Evolutionary conservation across 257 asterid species (phyloP).

Genomic region (Fraxinus quadrangulata): DNA sequence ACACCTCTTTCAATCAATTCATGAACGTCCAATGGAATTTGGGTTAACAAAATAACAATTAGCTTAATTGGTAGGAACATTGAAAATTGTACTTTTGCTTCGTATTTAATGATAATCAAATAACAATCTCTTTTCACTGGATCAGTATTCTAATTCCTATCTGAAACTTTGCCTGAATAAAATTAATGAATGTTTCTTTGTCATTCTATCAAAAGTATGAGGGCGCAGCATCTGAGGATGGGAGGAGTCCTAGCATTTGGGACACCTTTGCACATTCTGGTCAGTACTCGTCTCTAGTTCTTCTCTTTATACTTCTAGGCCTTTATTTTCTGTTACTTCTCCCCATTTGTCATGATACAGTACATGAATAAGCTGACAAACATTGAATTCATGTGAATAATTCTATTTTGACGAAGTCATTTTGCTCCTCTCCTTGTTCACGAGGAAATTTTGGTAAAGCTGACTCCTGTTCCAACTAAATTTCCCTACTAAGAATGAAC

Average conservation of each 20-base stretch:
- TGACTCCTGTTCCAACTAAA: too few relatives aligned
- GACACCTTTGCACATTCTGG: slow-evolving; percentile 49
- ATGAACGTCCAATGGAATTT: too few relatives aligned
- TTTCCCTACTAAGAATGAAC: too few relatives aligned
- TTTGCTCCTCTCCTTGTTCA: too few relatives aligned
- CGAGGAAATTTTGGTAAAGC: too few relatives aligned
- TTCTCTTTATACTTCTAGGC: background rate
- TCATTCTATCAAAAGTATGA: slow-evolving; percentile 29
- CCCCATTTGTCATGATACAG: background rate
- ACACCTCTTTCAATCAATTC: too few relatives aligned
- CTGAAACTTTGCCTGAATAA: background rate
- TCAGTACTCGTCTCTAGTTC: slow-evolving; percentile 1
- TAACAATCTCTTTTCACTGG: background rate
- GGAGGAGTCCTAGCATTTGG: slow-evolving; percentile 59
- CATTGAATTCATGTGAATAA: too few relatives aligned
- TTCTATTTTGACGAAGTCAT: too few relatives aligned
- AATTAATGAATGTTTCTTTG: background rate
- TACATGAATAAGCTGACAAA: too few relatives aligned
- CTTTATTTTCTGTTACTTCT: background rate
- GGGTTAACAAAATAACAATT: too few relatives aligned
- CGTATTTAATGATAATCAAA: too few relatives aligned
- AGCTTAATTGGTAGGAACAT: too few relatives aligned
- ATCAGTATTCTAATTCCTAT: background rate
- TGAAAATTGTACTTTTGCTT: background rate
- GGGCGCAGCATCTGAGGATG: slow-evolving; percentile 55